Evolutionary conservation across 2,329 filamentous ascomycete genomes (phyloP), one percentile per base, ranked within the genome.

Genomic region (Exophiala spinifera): DNA sequence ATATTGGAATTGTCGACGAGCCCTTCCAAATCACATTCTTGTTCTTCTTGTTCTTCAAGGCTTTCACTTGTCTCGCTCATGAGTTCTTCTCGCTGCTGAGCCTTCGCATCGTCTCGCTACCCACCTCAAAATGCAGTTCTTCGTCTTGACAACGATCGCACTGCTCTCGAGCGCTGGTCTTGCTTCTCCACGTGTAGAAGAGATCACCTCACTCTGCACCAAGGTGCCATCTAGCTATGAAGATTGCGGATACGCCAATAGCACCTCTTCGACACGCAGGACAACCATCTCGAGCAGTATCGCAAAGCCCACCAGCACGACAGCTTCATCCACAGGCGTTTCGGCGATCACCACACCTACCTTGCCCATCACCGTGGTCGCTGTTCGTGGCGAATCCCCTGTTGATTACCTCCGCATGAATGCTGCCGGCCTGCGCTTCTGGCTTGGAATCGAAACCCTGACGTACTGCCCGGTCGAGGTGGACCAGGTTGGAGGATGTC

Each of bases 381-480:
- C 74, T 65, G 57, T 68, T 46, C 74, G 74, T 63, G 76, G 74
- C 25, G 76, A 66, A 20, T 78, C 76, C 1, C 75, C 75, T 34
- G 73, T 83, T 63, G 77, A 83, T 66, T 67, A 74, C 17, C 64
- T 68, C 13, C 60, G 69, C 13, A 64, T 82, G 56, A 75, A 75
- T 40, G 79, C 80, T 33, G 68, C 69, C n/a, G 73, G 73, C 34
- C 65, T 68, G 28, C 71, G 71, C 44, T 80, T 83, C 70, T 80
- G 68, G 62, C 69, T 82, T 31, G 79, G 78, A 20, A 74, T 73
- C 14, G 52, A 67, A 1, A 70, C 79, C 2, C 62, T 71, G 2
- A 72, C 74, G 44, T 81, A 77, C 69, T 83, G 80, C 66, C 79
- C 79, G 1, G 56, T 62, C 2, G 47, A 64, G 3, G 66, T 74